Percentiles rank a stretch among this genome's conserved stretches.
phyloP scores from a whole-genome alignment of 108 stramenopile genomes.

The Epithemia pelagica region DNA sequence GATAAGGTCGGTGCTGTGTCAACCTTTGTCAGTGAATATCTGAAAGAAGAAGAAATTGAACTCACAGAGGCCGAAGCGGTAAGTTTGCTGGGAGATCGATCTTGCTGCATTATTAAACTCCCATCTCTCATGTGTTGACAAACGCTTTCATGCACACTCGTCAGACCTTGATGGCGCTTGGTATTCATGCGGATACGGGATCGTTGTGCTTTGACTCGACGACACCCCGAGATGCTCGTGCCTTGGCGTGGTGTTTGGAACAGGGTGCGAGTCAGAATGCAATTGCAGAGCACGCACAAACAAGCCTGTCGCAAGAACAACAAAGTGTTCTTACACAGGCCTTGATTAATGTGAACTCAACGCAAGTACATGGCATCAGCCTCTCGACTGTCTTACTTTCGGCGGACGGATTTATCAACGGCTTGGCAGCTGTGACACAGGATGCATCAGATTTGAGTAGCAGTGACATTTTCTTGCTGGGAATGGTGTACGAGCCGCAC shows the following conservation, averaged over 20 bases:
- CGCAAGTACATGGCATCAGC: conserved; percentile 76
- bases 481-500: conserved; percentile 79
- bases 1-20: conserved; percentile 86
- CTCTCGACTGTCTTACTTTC: conserved; percentile 80
- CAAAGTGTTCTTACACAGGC: conserved; percentile 83
- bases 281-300: conserved; percentile 85
- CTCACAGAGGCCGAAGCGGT: conserved; percentile 78
- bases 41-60: conserved; percentile 42
- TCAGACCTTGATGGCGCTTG: conserved; percentile 80
- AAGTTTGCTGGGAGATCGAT: too few relatives aligned
- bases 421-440: conserved; percentile 87
- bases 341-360: conserved; percentile 69
- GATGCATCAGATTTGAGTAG: conserved; percentile 88
- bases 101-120: too few relatives aligned
- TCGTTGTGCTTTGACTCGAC: conserved; percentile 89
- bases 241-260: conserved; percentile 87
- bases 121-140: too few relatives aligned
- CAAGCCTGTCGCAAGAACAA: conserved; percentile 73
- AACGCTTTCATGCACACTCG: too few relatives aligned
- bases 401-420: conserved; percentile 88
- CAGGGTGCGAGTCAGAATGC: conserved; percentile 89
- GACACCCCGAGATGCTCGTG: conserved; percentile 82
- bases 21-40: conserved; percentile 77
- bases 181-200: conserved; percentile 94
- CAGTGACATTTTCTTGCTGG: conserved; percentile 81